phyloP scores from a whole-genome alignment of 2,329 filamentous ascomycete species.

The Ophiocordyceps camponoti-floridani region DNA sequence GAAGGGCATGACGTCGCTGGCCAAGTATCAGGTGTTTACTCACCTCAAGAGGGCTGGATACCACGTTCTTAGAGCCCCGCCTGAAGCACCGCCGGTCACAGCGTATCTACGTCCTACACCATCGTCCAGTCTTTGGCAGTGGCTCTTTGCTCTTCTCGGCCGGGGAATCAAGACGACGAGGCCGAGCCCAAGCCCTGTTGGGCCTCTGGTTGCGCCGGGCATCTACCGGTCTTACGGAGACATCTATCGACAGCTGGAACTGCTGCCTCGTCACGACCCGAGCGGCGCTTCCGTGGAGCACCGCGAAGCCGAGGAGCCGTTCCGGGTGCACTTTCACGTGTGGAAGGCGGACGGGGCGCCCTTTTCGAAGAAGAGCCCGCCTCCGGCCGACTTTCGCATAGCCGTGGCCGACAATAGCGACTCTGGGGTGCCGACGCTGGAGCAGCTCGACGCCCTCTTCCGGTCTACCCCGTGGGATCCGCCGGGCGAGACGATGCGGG shows the following conservation, averaged over 20 bases:
- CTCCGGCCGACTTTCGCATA: conserved; percentile 66
- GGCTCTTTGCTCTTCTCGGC: conserved; percentile 31
- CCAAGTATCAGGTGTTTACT: conserved; percentile 77
- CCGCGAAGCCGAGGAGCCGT: conserved; percentile 29
- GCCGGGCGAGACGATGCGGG: conserved; percentile 20
- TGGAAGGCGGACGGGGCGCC: conserved; percentile 48
- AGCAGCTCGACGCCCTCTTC: conserved; percentile 53
- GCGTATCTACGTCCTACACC: conserved; percentile 3
- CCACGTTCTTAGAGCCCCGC: conserved; percentile 53
- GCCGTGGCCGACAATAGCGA: conserved; percentile 63
- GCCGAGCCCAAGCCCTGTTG: conserved; percentile 16
- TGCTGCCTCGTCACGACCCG: conserved; percentile 56
- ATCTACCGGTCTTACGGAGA: conserved; percentile 47
- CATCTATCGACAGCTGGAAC: conserved; percentile 58
- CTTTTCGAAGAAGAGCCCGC: conserved; percentile 67
- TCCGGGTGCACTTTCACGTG: conserved; percentile 60
- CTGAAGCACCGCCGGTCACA: conserved; percentile 2
- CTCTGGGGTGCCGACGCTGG: conserved; percentile 52
- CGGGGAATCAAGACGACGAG: conserved; percentile 5
- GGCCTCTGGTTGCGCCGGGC: conserved; percentile 44
- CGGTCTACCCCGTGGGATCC: conserved; percentile 55
- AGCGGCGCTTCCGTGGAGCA: conserved; percentile 10
- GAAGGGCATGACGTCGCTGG: conserved; percentile 43
- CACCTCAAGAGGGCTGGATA: conserved; percentile 73
- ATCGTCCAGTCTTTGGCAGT: conserved; percentile 24